Conservation (phyloP, 768 basidiomycete species). For the Gloeophyllum trabeum region DNA sequence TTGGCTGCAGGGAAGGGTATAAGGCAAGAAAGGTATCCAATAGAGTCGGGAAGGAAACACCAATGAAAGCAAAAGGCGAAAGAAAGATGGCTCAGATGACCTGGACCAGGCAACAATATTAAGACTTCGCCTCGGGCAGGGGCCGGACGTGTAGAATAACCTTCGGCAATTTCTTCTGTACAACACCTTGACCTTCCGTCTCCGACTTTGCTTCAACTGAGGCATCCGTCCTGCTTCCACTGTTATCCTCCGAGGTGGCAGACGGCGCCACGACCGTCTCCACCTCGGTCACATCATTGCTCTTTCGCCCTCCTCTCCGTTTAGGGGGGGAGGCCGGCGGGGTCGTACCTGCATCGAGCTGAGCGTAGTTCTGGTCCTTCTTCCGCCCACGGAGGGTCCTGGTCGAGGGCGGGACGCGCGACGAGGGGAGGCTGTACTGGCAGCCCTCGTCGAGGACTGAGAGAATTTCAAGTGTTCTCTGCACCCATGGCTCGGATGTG, state of each 20-base stretch:
- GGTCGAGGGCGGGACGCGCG: constrained; percentile 22
- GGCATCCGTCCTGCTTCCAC: not conserved
- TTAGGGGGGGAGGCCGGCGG: no score
- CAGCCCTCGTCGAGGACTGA: constrained; percentile 21
- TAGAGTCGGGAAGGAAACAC: no score
- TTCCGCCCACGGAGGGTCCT: constrained; percentile 41
- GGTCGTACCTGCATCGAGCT: no score
- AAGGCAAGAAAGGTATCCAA: no score
- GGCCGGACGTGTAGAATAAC: constrained; percentile 46
- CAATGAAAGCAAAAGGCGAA: no score
- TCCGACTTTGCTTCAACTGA: constrained; percentile 5
- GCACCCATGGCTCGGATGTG: constrained; percentile 42
- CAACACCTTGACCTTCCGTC: constrained; percentile 7
- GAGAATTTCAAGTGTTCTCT: constrained; percentile 40
- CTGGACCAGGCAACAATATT: no score
- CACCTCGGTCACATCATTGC: not conserved
- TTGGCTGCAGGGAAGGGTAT: no score
- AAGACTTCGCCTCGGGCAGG: constrained; percentile 8
- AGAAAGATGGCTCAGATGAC: no score
- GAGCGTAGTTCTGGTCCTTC: no score
- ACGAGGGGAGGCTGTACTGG: constrained; percentile 8
- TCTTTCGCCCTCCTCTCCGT: no score
- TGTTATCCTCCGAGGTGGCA: not conserved
- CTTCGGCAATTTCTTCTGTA: constrained; percentile 39
- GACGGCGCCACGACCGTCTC: not conserved